Base-by-base conservation (phyloP, 768 basidiomycete genomes). In the Mycena kentingensis region DNA sequence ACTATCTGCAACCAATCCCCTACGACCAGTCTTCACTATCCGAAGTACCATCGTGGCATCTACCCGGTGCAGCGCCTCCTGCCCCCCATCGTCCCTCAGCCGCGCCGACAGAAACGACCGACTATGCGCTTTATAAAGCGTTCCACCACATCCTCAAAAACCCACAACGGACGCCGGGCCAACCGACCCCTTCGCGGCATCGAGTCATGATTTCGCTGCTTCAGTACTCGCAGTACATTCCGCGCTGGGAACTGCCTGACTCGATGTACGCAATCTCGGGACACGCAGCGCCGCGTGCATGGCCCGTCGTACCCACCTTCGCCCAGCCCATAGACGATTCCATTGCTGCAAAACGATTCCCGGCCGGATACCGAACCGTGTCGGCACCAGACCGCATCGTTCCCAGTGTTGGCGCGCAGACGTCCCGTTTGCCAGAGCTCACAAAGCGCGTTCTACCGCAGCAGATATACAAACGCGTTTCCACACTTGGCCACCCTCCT, bases 101-200 rank as follows among this genome's bases (percentile, higher is more conserved):
- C 64, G 75, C 5, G 67, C 79, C 4, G 78, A 78, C 1, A 32
- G 22, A 25, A n/a, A 80, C 80, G 57, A 78, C 79, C 6, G 84
- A 88, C 56, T 85, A 78, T 2, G 76, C 87, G 1, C 78, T 90
- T 26, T 66, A 88, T 36, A 72, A 75, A 12, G 88, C 86, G 5
- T 90, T 88, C 62, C 90, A 88, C 57, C 84, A 90, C 58, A 85
- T 90, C 54, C 77, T 90, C 44, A 89, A 85, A 0, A 82, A 90
- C 58, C 85, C 86, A 1, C 22, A 26, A 26, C 58, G 58, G 32
- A 45, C 35, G 22, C 42, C 53, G 21, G 79, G 84, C 0, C 71
- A 82, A 0, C 65, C 77, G 0, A 88, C 82, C 47, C 82, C 84
- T 26, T 70, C 82, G 4, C 79, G 86, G 37, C 88, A 91, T 70